phyloP scores from a whole-genome alignment of 768 basidiomycete genomes.

The Lactifluus pinguis region DNA sequence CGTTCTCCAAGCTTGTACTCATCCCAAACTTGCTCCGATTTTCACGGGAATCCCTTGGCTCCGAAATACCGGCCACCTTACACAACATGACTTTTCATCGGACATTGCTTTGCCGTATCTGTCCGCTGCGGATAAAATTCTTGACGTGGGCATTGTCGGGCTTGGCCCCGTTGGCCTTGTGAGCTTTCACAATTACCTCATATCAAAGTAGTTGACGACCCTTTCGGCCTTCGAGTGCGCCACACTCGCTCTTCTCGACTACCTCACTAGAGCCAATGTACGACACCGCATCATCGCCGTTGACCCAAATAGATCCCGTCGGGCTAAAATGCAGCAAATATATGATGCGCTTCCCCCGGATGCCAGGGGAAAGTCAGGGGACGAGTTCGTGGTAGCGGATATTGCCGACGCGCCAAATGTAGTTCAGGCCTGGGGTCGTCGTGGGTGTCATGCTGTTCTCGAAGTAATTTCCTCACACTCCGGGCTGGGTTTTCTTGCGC shows the following conservation, averaged over 20 bases:
- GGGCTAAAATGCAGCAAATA: constrained; percentile 51
- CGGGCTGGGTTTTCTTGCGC: constrained; percentile 7
- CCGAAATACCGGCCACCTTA: constrained; percentile 15
- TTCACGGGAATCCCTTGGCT: constrained; percentile 56
- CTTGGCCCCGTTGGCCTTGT: constrained; percentile 74
- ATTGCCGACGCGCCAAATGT: constrained; percentile 44
- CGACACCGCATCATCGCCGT: constrained; percentile 53
- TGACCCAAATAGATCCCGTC: constrained; percentile 48
- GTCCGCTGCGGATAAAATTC: constrained; percentile 37
- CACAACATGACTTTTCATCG: not conserved
- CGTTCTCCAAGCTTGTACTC: constrained; percentile 58
- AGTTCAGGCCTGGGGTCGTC: constrained; percentile 44
- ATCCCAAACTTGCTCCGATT: constrained; percentile 59
- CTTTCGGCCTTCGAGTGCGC: constrained; percentile 38
- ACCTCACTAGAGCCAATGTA: constrained; percentile 36
- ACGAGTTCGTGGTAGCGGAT: constrained; percentile 41
- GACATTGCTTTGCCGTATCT: constrained; percentile 22
- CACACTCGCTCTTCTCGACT: constrained; percentile 53
- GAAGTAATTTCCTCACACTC: constrained; percentile 38
- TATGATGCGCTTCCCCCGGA: constrained; percentile 38
- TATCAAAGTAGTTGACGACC: not conserved
- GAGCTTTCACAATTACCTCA: constrained; percentile 16
- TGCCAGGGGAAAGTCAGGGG: constrained; percentile 25
- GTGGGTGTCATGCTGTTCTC: constrained; percentile 56
- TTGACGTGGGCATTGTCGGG: constrained; percentile 62